phyloP scores from a whole-genome alignment of 768 basidiomycete genomes.

The Termitomyces bulborhizus region DNA sequence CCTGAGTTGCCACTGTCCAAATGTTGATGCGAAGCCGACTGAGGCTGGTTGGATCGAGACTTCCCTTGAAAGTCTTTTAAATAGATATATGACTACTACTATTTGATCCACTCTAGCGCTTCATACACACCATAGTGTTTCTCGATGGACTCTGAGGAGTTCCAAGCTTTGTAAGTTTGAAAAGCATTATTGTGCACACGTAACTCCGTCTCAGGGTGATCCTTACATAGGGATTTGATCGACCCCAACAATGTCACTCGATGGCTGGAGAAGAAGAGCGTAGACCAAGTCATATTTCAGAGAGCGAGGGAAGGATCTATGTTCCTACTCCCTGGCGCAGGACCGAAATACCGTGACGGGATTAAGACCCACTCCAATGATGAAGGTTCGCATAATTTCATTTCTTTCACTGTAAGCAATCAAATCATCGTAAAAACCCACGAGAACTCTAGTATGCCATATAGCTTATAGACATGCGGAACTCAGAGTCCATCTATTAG shows the following conservation, averaged over 20 bases:
- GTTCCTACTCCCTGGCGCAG: neutral
- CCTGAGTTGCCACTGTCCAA: neutral
- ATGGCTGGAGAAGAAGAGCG: neutral
- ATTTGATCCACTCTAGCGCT: neutral
- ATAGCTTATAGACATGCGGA: neutral
- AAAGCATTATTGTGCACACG: neutral
- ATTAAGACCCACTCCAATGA: neutral
- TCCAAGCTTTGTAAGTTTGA: neutral
- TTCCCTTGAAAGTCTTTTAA: neutral
- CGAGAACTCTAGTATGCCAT: neutral
- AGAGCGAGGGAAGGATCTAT: neutral
- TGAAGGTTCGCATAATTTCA: neutral
- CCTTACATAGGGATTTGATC: neutral
- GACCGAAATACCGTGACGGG: neutral
- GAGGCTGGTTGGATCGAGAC: neutral
- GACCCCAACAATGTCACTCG: neutral
- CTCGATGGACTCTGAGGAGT: neutral
- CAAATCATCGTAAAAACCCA: neutral
- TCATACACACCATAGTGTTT: neutral
- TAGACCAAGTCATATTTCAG: neutral
- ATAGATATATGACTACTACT: neutral
- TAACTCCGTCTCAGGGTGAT: neutral
- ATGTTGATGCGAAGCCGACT: neutral
- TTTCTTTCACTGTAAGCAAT: neutral
- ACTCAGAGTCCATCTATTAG: neutral